Evolutionary conservation across 371 early-diverging fungal species (phyloP), one percentile per base, ranked within the genome.

Genomic region (Actinomortierella wolfii): DNA sequence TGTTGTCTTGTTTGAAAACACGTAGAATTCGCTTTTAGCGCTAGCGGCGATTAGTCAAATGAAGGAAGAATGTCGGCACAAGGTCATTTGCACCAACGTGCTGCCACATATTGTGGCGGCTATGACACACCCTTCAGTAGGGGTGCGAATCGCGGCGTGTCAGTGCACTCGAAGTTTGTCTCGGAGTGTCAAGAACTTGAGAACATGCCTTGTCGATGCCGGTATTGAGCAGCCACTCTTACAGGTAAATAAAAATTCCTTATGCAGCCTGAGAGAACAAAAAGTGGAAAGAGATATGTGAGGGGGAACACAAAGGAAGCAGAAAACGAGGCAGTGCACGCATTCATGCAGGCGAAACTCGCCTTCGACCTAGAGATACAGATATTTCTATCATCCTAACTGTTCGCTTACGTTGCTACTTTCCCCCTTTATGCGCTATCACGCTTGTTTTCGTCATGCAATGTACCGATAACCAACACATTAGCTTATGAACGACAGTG

Each of bases 161-260:
- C 86, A 91, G 61, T 93, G 92, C 59, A 83, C 89, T 7, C 81
- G 87, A 51, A 87, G 87, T 18, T 78, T 95, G 18, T 92, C 92
- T 13, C 83, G 96, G 26, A 87, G 89, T 55, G 92, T 94, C 5
- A 89, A 89, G 66, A 88, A 85, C 57, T 71, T 95, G 34, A 79
- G 96, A 47, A 95, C 96, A 1, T 80, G 81, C 50, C 77, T 94
- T 13, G 87, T 95, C 2, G 96, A 95, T 76, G 92, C 90, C 14
- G 92, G 91, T 20, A 79, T 94, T 4, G 89, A 88, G 13, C 54
- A 63, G 1, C 92, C 93, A 7, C 67, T 95, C 20, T 83, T 92
- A 54, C 83, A 85, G 76, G 89, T 89, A 82, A 58, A 44, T 17
- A 18, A 20, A 23, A 15, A 13, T 20, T 11, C 13, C 45, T 26